Evolutionary conservation across 768 basidiomycete genomes (phyloP), one percentile per base, ranked within the genome.

Genomic region (Calocera cornea): DNA sequence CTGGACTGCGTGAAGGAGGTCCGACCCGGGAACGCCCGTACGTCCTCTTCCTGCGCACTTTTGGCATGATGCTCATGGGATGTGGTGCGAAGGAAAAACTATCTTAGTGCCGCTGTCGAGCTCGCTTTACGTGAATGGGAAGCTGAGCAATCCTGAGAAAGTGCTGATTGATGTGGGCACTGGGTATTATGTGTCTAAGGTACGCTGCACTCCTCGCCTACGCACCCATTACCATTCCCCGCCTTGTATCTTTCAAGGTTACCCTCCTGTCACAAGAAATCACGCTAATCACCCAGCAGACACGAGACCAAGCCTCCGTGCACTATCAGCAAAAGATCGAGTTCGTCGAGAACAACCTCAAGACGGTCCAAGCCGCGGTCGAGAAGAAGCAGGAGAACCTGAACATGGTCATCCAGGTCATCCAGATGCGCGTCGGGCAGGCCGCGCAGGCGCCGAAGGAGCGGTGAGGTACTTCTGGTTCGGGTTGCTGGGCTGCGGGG

Each of bases 131-230:
- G 89, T 98, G 29, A 94, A 95, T 1, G 97, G 95, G 22, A 92
- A 87, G 77, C 81, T 98, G 60, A 81, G 80, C 44, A 89, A 97
- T 73, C 76, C 84, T 0, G 88, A 93, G 50, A 84, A 92, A 71
- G 95, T 99, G 60, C 87, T 98, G 69, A 85, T 98, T 41, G 97
- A 99, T 75, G 83, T 98, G 31, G 97, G 97, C 1, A 98, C 95
- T 0, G 95, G 97, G 0, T 99, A 97, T 77, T 97, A 88, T 71
- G 90, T 98, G 19, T 87, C 91, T 78, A 99, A 98, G 83, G 97
- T 92, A 60, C 49, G 80, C 70, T 29, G 3, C 7, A 47, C 24
- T 7, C 27, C 54, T 27, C 34, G 29, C 16, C 31, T 36, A 68
- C 64, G 12, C 1, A 16, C 29, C 31, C 19, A 11, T 33, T 65